Base-by-base conservation (phyloP, 2,329 filamentous ascomycete species). In the Capronia coronata region DNA sequence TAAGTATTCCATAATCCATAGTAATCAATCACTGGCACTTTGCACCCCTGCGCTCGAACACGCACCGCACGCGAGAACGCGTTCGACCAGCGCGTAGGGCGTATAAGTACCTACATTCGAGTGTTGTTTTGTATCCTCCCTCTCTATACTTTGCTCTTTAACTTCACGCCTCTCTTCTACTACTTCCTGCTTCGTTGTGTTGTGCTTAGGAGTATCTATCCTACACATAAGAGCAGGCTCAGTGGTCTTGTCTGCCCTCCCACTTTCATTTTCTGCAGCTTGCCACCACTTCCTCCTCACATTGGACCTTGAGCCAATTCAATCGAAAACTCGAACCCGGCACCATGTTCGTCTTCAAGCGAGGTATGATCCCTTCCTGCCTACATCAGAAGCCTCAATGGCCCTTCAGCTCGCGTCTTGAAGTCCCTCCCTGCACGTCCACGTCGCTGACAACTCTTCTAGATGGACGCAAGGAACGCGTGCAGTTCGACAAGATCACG, bases 401-500 rank as follows among this genome's bases (percentile, higher is more conserved):
- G 22, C 0, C 49, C 19, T 42, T 23, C 8, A n/a, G 29, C 29
- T 32, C 13, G 29, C 29, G 5, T 11, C 11, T 9, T 6, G 30
- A 32, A 4, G 5, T 22, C 10, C 11, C 10, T 16, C 27, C 13
- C 22, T 60, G 14, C 22, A 19, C n/a, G 65, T 44, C 42, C n/a
- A 11, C 34, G 35, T 21, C 2, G 16, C 54, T 51, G 29, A 52
- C 44, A 42, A 49, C 49, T 51, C 61, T 65, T 52, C 32, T 62
- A 97, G 93, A 98, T 80, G 91, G 91, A 74, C 93, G 93, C 78
- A 95, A 97, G 77, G 93, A 98, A 80, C 93, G 93, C 71, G 93
- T 98, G 59, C 93, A 98, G 71, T 98, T 98, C 76, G 93, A 98
- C 79, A 98, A 98, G 77, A 98, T 98, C 80, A 97, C 93, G 65